Conservation (phyloP, 2,329 filamentous ascomycete genomes). For the Arthrobotrys sinensis region DNA sequence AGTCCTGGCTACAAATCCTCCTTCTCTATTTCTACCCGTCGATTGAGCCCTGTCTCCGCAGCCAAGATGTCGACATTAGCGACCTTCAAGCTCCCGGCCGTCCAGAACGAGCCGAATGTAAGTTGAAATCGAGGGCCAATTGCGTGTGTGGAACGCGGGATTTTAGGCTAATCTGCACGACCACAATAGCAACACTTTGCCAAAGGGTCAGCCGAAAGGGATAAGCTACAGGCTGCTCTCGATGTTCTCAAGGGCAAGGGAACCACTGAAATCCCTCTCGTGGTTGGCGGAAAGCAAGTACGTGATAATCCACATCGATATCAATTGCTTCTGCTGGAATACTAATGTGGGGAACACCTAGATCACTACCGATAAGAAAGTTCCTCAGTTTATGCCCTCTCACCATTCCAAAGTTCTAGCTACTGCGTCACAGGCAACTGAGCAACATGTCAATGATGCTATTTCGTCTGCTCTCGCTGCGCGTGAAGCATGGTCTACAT, state of each 20-base stretch:
- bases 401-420: slow-evolving; percentile 83
- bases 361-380: slow-evolving; percentile 78
- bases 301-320: slow-evolving; percentile 62
- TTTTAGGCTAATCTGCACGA: slow-evolving; percentile 22
- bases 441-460: slow-evolving; percentile 81
- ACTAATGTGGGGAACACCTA: slow-evolving; percentile 65
- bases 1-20: slow-evolving; percentile 8
- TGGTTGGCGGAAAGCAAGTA: slow-evolving; percentile 86
- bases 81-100: slow-evolving; percentile 86
- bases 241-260: slow-evolving; percentile 78
- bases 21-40: slow-evolving; percentile 33
- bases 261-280: slow-evolving; percentile 83
- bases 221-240: slow-evolving; percentile 81
- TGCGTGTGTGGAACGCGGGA: slow-evolving; percentile 10
- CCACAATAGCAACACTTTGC: slow-evolving; percentile 83
- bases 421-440: slow-evolving; percentile 85
- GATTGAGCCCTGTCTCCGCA: slow-evolving; percentile 43
- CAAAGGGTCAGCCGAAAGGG: slow-evolving; percentile 84
- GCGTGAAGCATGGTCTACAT: slow-evolving; percentile 85
- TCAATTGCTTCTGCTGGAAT: slow-evolving; percentile 3
- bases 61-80: slow-evolving; percentile 75
- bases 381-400: slow-evolving; percentile 85
- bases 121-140: slow-evolving; percentile 67
- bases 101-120: slow-evolving; percentile 97
- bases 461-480: slow-evolving; percentile 89